These are phyloP conservation scores for Batkoa obscura DNA, from an alignment of 371 early-diverging fungal species.

Conservation along the genomic window DNA sequence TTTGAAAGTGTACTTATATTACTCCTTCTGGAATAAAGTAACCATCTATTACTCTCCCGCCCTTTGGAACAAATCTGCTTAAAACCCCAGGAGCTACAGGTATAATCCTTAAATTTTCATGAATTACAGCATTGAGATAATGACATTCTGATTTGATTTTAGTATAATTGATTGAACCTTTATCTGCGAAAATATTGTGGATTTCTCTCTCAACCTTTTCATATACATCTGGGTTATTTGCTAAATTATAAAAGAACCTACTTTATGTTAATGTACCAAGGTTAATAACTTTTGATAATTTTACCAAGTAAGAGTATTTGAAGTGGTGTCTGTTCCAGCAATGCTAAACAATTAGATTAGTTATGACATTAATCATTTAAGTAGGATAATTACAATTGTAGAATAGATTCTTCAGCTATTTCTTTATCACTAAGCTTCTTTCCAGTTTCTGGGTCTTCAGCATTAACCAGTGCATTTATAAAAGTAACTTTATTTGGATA, in stretches of 20 bases:
- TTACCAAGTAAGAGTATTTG: constrained; percentile 1
- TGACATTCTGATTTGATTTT: neutral
- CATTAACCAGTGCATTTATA: neutral
- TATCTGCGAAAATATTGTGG: neutral
- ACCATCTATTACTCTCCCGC: constrained; percentile 10
- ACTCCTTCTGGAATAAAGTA: constrained; percentile 9
- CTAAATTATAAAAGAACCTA: neutral
- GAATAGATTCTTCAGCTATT: neutral
- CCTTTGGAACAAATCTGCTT: constrained; percentile 11
- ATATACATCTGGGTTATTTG: constrained; percentile 1
- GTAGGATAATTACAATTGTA: neutral
- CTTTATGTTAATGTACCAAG: neutral
- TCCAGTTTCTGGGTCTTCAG: neutral
- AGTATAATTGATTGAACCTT: neutral
- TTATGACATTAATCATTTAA: neutral
- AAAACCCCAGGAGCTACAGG: constrained; percentile 4
- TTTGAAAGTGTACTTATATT: neutral
- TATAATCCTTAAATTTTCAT: constrained; percentile 2
- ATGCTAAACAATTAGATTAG: neutral
- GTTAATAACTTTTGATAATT: neutral
- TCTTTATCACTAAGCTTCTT: neutral
- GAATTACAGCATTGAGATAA: neutral
- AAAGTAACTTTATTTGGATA: neutral
- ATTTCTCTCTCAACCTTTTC: neutral
- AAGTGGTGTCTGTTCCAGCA: neutral